phyloP scores from a whole-genome alignment of 140 eudicot genomes.

The Ambrosia hybrid region DNA sequence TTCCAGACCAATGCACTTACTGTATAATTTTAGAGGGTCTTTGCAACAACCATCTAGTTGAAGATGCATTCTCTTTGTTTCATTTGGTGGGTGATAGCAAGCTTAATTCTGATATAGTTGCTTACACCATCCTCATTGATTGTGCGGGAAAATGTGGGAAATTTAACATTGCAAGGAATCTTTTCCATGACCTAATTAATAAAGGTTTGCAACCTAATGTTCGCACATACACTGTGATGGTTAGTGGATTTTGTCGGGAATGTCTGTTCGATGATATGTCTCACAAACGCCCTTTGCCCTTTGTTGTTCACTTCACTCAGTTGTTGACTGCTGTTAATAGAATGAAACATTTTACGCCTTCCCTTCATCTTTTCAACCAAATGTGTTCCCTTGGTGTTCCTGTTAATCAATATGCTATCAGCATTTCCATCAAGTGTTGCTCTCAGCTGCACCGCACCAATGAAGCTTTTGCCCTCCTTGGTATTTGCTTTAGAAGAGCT shows the following conservation, averaged over 20 bases:
- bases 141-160: constrained; percentile 8
- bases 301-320: neutral
- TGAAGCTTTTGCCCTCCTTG: too few species aligned
- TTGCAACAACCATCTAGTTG: constrained; percentile 16
- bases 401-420: too few species aligned
- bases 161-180: neutral
- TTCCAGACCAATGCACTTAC: too few species aligned
- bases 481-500: too few species aligned
- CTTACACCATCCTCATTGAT: constrained; percentile 16
- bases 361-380: neutral
- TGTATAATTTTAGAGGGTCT: neutral
- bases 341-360: constrained; percentile 4
- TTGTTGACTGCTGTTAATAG: neutral
- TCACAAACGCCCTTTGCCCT: constrained; percentile 4
- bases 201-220: constrained; percentile 14
- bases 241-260: constrained; percentile 22
- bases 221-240: constrained; percentile 9
- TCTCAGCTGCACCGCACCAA: too few species aligned
- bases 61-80: constrained; percentile 19
- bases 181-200: neutral
- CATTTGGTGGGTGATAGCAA: constrained; percentile 10
- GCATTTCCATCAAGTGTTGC: too few species aligned
- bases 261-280: constrained; percentile 18
- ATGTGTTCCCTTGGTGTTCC: too few species aligned
- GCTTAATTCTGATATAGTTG: neutral